Conservation (phyloP, 441 rosid species). For the Corymbia calophylla region DNA sequence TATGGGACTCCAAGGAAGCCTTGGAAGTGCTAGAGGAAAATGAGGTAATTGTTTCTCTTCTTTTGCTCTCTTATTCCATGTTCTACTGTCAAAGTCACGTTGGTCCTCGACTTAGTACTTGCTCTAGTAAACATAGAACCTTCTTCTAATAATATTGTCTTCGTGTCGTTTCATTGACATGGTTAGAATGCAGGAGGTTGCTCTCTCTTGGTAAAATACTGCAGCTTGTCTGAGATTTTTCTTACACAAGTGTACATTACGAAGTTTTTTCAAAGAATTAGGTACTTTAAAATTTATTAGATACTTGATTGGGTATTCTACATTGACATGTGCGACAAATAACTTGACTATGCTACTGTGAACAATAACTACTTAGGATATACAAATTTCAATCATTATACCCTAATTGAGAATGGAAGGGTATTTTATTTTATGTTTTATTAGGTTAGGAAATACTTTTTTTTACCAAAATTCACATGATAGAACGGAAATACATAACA, state of each 20-base stretch:
- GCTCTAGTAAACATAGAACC: too few species aligned
- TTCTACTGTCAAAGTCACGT: background rate
- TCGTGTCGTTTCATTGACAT: too few species aligned
- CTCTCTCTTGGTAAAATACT: background rate
- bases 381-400: background rate
- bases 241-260: background rate
- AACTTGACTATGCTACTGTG: too few species aligned
- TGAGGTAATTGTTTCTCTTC: background rate
- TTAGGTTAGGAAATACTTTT: background rate
- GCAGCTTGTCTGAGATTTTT: too few species aligned
- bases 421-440: too few species aligned
- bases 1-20: fast-evolving
- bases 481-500: background rate
- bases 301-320: too few species aligned
- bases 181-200: fast-evolving
- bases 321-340: too few species aligned
- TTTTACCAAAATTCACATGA: background rate
- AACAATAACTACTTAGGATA: too few species aligned
- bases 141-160: too few species aligned
- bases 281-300: too few species aligned
- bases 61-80: background rate
- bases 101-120: background rate
- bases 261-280: too few species aligned
- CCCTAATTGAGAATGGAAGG: background rate
- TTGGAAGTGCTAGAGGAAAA: background rate